Conservation (phyloP, 176 grass and related monocot species). For the Zea luxurians region DNA sequence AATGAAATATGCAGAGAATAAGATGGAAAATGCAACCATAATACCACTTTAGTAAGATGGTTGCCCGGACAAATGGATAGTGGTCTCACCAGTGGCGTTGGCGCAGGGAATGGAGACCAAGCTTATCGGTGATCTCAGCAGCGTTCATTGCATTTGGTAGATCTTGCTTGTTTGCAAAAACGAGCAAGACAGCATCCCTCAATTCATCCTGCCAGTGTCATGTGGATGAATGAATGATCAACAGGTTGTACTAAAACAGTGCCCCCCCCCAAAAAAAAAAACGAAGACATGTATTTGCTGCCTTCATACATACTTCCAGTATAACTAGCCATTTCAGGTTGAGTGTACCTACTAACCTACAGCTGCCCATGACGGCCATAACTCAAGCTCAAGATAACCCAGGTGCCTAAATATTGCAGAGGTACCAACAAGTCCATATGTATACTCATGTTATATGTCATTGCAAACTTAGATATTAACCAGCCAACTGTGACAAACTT, state of each 20-base stretch:
- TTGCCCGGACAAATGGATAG: neutral
- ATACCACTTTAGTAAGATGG: neutral
- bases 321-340: neutral
- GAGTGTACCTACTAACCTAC: neutral
- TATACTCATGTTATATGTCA: neutral
- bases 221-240: constrained; percentile 22
- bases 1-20: constrained; percentile 6
- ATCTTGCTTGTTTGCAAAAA: constrained; percentile 91
- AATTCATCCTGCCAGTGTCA: constrained; percentile 63
- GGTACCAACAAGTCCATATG: neutral
- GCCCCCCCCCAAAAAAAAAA: neutral
- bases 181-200: constrained; percentile 80
- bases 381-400: neutral
- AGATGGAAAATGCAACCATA: neutral
- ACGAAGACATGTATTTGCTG: neutral
- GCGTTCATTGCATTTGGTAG: constrained; percentile 90
- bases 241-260: neutral
- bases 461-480: neutral
- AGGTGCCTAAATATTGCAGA: neutral
- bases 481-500: neutral
- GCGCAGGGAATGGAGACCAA: constrained; percentile 76
- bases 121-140: constrained; percentile 86
- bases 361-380: neutral
- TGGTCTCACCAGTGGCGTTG: constrained; percentile 66
- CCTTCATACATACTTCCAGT: neutral